phyloP scores from a whole-genome alignment of 2,329 filamentous ascomycete species.

The Verticillium tricorpus region DNA sequence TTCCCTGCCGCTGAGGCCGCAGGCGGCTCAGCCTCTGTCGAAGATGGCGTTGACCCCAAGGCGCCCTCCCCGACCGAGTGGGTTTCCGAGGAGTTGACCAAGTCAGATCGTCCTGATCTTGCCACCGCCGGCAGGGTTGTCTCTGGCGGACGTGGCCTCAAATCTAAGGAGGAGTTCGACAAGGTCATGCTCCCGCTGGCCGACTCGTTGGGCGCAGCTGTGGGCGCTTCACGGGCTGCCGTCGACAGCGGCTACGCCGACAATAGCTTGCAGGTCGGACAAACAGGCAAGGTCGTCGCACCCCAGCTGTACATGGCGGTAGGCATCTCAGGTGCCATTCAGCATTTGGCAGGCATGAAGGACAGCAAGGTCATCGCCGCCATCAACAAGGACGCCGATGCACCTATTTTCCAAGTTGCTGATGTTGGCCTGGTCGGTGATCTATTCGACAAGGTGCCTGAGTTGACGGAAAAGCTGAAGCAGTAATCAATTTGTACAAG shows the following conservation, averaged over 20 bases:
- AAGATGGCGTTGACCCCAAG: constrained; percentile 82
- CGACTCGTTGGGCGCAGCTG: constrained; percentile 88
- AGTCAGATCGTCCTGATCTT: constrained; percentile 90
- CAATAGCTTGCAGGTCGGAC: constrained; percentile 96
- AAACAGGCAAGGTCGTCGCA: constrained; percentile 98
- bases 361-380: constrained; percentile 99
- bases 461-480: constrained; percentile 94
- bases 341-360: constrained; percentile 99
- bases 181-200: constrained; percentile 86
- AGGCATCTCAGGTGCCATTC: constrained; percentile 94
- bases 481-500: constrained; percentile 2
- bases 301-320: constrained; percentile 93
- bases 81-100: constrained; percentile 89
- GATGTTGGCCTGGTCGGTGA: constrained; percentile 95
- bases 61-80: constrained; percentile 71
- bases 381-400: constrained; percentile 97
- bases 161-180: constrained; percentile 98
- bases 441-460: constrained; percentile 91
- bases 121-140: constrained; percentile 86
- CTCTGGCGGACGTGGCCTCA: constrained; percentile 88
- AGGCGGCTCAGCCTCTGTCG: constrained; percentile 69
- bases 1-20: constrained; percentile 72
- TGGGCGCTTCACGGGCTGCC: constrained; percentile 89
- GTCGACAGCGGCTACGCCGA: constrained; percentile 97
- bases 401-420: constrained; percentile 96